Evolutionary conservation across 441 rosid genomes (phyloP), one percentile per base, ranked within the genome.

Genomic region (Pelargonium citronellum): DNA sequence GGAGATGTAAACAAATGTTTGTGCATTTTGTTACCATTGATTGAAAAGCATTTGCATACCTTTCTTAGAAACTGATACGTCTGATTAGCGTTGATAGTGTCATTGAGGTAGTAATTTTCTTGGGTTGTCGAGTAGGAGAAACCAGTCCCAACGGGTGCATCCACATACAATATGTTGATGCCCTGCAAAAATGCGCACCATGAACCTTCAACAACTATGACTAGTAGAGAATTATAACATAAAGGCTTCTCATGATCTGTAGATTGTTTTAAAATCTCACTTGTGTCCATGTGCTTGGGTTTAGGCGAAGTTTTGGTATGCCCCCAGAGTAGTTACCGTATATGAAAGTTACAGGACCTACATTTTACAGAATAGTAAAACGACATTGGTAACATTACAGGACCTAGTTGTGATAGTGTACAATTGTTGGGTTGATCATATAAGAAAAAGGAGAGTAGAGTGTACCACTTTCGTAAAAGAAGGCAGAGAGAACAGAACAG

Each of bases 81-180:
- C 16, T 76, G 46, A 4, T 60, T 44, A 0, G 77, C 65, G 16
- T 70, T 20, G 37, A 69, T 27, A 8, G 57, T 68, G 71, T 81
- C 84, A 22, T 64, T 68, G 67, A 60, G 10, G 5, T 74, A 39
- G 30, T 80, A 80, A 37, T 74, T 75, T 0, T 49, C 24, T 22
- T 22, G 17, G 5, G 76, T 79, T 2, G 66, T 76, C 61, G 86
- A 75, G 65, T 83, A 83, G 1, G 87, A 79, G 49, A 83, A 81
- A 55, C 85, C 78, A 9, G 78, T 47, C 1, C 83, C 79, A 3
- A 74, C 76, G 0, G 83, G 83, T 39, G 79, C 63, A 73, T 78
- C 83, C 7, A 79, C 51, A 39, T 68, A 80, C 64, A 83, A 41
- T 17, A 83, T 81, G 75, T 67, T 83, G 34, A 68, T 4, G 30